A percentile compares a stretch with the other conserved stretches of the same genome.
These are phyloP conservation scores for Escallonia herrerae DNA, from an alignment of 129 eudicot genomes.

Conservation along the genomic window DNA sequence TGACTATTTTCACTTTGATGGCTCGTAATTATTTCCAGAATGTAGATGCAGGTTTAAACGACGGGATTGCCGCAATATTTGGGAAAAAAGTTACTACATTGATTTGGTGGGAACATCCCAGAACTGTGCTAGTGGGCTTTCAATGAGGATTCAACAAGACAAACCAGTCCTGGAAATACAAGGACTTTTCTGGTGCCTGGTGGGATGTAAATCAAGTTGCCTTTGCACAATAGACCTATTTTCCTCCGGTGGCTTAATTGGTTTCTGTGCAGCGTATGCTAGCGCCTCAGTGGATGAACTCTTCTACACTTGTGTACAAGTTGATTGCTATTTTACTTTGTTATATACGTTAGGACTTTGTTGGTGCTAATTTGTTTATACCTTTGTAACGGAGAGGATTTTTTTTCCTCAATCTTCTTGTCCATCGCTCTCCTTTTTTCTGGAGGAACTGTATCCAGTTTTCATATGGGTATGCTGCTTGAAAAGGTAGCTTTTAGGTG, in stretches of 20 bases:
- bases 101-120: not conserved
- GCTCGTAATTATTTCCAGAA: constrained; percentile 14
- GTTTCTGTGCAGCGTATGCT: too few relatives aligned
- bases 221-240: too few relatives aligned
- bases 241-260: too few relatives aligned
- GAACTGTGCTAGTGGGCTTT: not conserved
- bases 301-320: too few relatives aligned
- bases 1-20: constrained; percentile 43
- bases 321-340: too few relatives aligned
- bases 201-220: too few relatives aligned
- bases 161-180: too few relatives aligned
- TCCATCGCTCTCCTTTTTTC: not conserved
- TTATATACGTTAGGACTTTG: not conserved
- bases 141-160: not conserved
- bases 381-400: constrained; percentile 24
- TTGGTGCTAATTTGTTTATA: constrained; percentile 26
- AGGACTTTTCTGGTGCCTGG: too few relatives aligned
- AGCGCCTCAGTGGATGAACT: too few relatives aligned
- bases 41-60: constrained; percentile 17
- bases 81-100: not conserved
- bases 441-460: not conserved
- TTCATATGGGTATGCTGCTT: not conserved
- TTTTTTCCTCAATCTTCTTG: not conserved
- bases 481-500: not conserved
- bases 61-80: not conserved